Evolutionary conservation across 805 yeast genomes (phyloP), one percentile per base, ranked within the genome.

Genomic region (Starmera caribaea): DNA sequence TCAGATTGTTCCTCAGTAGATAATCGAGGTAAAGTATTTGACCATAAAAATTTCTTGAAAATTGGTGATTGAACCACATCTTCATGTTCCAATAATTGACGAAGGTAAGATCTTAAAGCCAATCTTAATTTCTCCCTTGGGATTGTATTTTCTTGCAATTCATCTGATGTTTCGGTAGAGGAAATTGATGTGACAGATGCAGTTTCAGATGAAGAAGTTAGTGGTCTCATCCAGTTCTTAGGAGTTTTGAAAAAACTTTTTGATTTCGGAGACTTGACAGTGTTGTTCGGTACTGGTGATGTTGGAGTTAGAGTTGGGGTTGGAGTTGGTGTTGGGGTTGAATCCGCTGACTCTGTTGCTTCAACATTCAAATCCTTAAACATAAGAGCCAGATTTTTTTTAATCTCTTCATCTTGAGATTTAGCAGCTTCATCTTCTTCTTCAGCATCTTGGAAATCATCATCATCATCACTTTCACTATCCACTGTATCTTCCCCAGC

Each of bases 101-200:
- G 64, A 36, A 90, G 52, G 51, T 84, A 90, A 0, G 87, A 84
- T 36, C 97, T 67, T 35, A 90, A 65, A 0, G 94, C 74, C 9
- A 87, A 68, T 34, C 97, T 66, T 48, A 86, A 71, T 46, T 77
- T 79, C 56, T 90, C 97, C 26, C 94, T 70, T 3, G 78, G 73
- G 27, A 84, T 64, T 30, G 54, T 57, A 8, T 39, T 44, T 15
- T 48, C 47, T 16, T 43, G 48, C 2, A 45, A 3, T 11, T 32
- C 14, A 3, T 16, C 5, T 4, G 13, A 9, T 8, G n/a, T 8
- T 13, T 11, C 8, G 10, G 4, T 27, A 2, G 11, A 21, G 17
- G 14, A n/a, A 3, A 34, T 28, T 10, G 33, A 17, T 16, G 32
- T 33, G 3, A 36, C 15, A 14, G 34, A 30, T 5, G 40, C 36